Evolutionary conservation across 441 rosid species (phyloP).

Genomic region (Gossypium lobatum): DNA sequence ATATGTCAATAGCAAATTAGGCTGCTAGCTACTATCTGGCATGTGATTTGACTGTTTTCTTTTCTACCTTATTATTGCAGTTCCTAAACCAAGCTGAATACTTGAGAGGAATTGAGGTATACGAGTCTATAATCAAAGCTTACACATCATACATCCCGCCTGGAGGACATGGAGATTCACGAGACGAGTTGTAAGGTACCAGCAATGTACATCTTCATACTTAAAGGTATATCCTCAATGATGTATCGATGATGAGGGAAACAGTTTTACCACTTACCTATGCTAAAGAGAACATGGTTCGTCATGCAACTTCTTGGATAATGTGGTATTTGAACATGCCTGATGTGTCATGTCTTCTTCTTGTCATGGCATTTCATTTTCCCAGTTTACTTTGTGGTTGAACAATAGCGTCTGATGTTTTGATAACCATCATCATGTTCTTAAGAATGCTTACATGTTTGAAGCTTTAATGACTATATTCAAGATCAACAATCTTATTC

Average conservation of each 20-base stretch:
- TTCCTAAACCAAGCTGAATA: slow-evolving; percentile 71
- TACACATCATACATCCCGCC: slow-evolving; percentile 43
- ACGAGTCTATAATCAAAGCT: slow-evolving; percentile 63
- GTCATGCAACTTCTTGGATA: neutral
- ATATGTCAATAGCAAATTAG: neutral
- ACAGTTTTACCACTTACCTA: neutral
- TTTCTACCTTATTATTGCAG: slow-evolving; percentile 38
- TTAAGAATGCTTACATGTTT: no score
- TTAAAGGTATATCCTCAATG: no score
- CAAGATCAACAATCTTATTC: no score
- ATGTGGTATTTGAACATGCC: neutral
- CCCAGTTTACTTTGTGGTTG: neutral
- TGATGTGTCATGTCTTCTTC: neutral
- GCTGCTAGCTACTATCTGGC: neutral
- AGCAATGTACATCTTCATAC: neutral
- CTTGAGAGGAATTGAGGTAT: slow-evolving; percentile 73
- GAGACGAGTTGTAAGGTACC: slow-evolving; percentile 45
- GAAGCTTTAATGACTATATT: no score
- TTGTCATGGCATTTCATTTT: neutral
- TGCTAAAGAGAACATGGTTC: neutral
- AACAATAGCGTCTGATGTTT: neutral
- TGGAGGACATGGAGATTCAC: slow-evolving; percentile 25
- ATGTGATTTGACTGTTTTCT: neutral
- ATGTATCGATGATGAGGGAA: neutral
- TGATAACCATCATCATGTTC: no score